phyloP scores from a whole-genome alignment of 2,329 filamentous ascomycete genomes.

The Penicillium fuscoglaucum region DNA sequence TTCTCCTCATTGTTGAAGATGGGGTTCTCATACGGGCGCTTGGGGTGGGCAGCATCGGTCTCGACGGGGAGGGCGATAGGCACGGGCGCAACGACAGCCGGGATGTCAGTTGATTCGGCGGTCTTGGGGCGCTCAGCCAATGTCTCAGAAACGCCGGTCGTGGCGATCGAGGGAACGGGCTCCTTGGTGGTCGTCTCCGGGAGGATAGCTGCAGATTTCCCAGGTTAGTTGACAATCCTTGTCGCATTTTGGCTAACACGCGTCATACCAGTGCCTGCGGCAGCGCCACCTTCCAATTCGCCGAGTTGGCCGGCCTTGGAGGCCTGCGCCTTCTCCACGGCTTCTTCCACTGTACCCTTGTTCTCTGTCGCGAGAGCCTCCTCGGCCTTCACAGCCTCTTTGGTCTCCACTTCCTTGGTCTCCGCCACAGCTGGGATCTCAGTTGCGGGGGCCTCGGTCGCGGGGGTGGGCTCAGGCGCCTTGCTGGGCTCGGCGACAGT shows the following conservation, averaged over 20 bases:
- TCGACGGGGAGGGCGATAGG: conserved; percentile 16
- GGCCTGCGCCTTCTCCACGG: conserved; percentile 26
- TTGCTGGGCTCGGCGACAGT: conserved; percentile 12
- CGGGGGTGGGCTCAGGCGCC: conserved; percentile 14
- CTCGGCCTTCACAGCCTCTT: conserved; percentile 15
- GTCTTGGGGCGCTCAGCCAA: conserved; percentile 20
- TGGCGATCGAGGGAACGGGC: conserved; percentile 18
- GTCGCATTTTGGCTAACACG: neutral
- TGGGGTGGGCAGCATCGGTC: conserved; percentile 27
- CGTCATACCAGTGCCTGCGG: conserved; percentile 22
- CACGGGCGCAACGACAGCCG: conserved; percentile 3
- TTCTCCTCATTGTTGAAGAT: conserved; percentile 32
- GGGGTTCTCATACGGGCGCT: conserved; percentile 41
- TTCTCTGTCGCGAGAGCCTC: conserved; percentile 7
- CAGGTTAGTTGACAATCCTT: neutral
- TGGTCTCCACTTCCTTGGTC: conserved; percentile 10
- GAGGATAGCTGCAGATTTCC: conserved; percentile 18
- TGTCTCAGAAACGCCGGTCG: conserved; percentile 10
- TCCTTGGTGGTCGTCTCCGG: conserved; percentile 25
- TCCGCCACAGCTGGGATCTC: conserved; percentile 15
- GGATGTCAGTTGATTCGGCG: conserved; percentile 7
- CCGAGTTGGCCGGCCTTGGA: conserved; percentile 23
- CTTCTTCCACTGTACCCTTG: conserved; percentile 18
- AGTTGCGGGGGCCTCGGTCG: neutral
- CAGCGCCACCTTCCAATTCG: conserved; percentile 17